A percentile compares a stretch with the other conserved stretches of the same genome.
Evolutionary conservation across 176 grass and related monocot species (phyloP).

Genomic region (Oryza meridionalis): DNA sequence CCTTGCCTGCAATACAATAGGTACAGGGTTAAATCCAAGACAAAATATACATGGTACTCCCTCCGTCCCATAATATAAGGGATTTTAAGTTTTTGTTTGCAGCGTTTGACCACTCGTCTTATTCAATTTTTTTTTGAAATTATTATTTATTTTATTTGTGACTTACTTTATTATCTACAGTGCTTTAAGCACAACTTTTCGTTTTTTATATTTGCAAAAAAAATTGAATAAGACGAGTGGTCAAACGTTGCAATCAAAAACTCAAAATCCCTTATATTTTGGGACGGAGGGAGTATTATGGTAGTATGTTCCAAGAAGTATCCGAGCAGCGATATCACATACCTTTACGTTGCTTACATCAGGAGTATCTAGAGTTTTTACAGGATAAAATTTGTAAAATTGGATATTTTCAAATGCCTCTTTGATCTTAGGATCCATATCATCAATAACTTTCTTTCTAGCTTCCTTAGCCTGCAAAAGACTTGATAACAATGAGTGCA

Average conservation of each 20-base stretch:
- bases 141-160: too few species aligned
- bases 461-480: conserved; percentile 76
- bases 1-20: conserved; percentile 42
- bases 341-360: conserved; percentile 81
- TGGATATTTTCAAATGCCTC: conserved; percentile 70
- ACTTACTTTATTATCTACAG: too few species aligned
- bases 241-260: too few species aligned
- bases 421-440: conserved; percentile 74
- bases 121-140: too few species aligned
- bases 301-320: not conserved
- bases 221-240: too few species aligned
- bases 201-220: too few species aligned
- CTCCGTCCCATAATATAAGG: too few species aligned
- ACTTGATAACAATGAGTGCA: conserved; percentile 29
- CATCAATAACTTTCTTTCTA: conserved; percentile 76
- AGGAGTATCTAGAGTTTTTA: conserved; percentile 63
- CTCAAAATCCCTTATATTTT: too few species aligned
- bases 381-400: conserved; percentile 95
- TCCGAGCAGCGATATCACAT: not conserved
- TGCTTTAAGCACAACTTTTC: too few species aligned
- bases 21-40: not conserved
- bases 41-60: not conserved
- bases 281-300: too few species aligned
- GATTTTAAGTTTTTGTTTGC: too few species aligned
- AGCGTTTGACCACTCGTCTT: too few species aligned